These are phyloP conservation scores for Wickerhamomyces subpelliculosus DNA, from an alignment of 805 yeast species.

Conservation along the genomic window DNA sequence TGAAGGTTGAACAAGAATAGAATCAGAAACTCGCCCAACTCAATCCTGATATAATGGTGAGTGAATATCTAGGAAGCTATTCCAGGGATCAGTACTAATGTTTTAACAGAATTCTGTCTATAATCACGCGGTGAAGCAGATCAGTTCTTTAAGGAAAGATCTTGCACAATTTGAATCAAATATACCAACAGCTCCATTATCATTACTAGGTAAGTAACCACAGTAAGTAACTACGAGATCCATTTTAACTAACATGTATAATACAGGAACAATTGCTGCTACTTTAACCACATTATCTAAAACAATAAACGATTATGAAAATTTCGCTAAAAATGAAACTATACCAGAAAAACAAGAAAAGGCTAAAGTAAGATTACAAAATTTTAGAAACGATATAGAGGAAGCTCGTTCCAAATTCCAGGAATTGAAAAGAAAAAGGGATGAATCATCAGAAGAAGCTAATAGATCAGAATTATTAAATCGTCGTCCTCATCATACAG, in stretches of 20 bases:
- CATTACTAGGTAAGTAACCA: conserved; percentile 59
- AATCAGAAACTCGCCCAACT: too few species aligned
- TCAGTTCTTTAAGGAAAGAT: conserved; percentile 65
- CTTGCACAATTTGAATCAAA: conserved; percentile 58
- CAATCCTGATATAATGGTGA: neutral
- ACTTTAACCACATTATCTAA: conserved; percentile 68
- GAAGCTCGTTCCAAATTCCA: conserved; percentile 26
- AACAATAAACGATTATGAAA: conserved; percentile 65
- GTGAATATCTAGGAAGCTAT: neutral
- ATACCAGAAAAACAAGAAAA: conserved; percentile 47
- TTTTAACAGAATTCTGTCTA: conserved; percentile 64
- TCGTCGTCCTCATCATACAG: conserved; percentile 19
- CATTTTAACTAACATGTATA: conserved; percentile 1
- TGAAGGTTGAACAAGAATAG: too few species aligned
- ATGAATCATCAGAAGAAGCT: conserved; percentile 28
- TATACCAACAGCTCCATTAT: conserved; percentile 62
- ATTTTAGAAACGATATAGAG: conserved; percentile 37
- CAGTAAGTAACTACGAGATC: too few species aligned
- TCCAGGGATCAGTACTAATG: too few species aligned
- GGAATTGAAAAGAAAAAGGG: conserved; percentile 29
- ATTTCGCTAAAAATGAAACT: conserved; percentile 51
- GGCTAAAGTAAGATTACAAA: conserved; percentile 52
- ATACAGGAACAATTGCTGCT: conserved; percentile 68
- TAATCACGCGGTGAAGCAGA: conserved; percentile 86
- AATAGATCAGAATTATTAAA: conserved; percentile 40